Base-by-base conservation (phyloP, 140 eudicot genomes). In the Flaveria floridana region DNA sequence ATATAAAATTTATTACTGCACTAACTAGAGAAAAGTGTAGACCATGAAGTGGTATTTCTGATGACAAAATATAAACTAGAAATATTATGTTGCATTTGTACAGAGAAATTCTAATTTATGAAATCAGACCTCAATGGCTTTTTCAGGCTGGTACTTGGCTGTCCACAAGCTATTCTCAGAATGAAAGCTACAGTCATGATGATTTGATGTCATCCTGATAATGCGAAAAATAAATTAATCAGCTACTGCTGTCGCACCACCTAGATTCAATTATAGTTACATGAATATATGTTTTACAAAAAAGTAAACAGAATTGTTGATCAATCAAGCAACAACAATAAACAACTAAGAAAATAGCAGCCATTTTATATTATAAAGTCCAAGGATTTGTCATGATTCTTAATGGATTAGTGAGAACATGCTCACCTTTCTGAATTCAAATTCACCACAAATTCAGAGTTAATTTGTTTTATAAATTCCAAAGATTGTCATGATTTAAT, bases 131-230 rank as follows among this genome's bases (percentile, higher is more conserved):
- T 95, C 92, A 50, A 55, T 65, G 77, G 97, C 92, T 66, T 81
- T 91, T 82, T 78, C 87, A 70, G 99, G 97, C 84, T 87, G 91
- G 84, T 91, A 89, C 73, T 95, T 95, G 80, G 80, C 83, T 65
- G 97, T 91, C 99, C 99, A 95, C 80, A 95, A 81, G 85, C 96
- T 82, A 78, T 89, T 91, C 62, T 76, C 86, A 34, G 87, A 88
- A 58, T 80, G 85, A 76, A 82, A 74, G 63, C 77, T 74, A 52
- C 81, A 71, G 25, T 77, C 70, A 23, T 80, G 79, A 83, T 84
- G 80, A 67, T 70, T 66, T 75, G 89, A 74, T 65, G 73, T 56
- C 66, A 82, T 80, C 85, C 95, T 90, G 83, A 68, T 65, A 52
- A 81, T 47, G 52, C 72, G 73, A 37, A 13, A 11, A 23, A 18